Evolutionary conservation across 1,139 yeast species (phyloP), one percentile per base, ranked within the genome.

Genomic region (Kodamaea sp.): DNA sequence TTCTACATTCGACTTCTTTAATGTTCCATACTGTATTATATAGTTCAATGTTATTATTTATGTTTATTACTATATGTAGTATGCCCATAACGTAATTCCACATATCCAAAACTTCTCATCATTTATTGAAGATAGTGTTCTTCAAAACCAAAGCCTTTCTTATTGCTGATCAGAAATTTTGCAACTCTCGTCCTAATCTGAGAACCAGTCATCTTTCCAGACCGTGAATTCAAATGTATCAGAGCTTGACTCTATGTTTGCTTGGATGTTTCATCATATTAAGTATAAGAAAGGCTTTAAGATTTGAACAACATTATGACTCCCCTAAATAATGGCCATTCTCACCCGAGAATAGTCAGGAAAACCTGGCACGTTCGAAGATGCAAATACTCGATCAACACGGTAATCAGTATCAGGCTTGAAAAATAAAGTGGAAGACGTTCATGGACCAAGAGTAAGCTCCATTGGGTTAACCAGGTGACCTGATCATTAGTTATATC

Each of bases 241-340:
- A 73, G 94, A 84, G 94, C 94, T 84, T 84, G 94, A 84, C 94
- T 84, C 94, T 83, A 83, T 81, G 88, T 81, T 54, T 55, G 86
- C 75, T 79, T 72, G 64, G 63, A 70, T 78, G 65, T 82, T 76
- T 83, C 92, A 83, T 84, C 92, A 83, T 75, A 39, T 46, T 19
- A 34, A 39, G 42, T 34, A 32, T 32, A 31, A 29, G 35, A 33
- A 35, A 33, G 35, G 22, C 31, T 32, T 37, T 61, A 44, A 9
- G 21, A 18, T 7, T 9, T 18, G 21, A 9, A 18, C 9, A 7
- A 6, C 21, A 18, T 9, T 22, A 9, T 26, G 16, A 13, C 20
- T 26, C 34, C 35, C 29, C 41, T 44, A 48, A 52, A 57, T 47
- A 48, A 47, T 49, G 47, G 40, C 26, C 51, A 48, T 48, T 53